These are phyloP conservation scores for Tricholoma sp. DNA, from an alignment of 768 basidiomycete genomes.

Conservation along the genomic window DNA sequence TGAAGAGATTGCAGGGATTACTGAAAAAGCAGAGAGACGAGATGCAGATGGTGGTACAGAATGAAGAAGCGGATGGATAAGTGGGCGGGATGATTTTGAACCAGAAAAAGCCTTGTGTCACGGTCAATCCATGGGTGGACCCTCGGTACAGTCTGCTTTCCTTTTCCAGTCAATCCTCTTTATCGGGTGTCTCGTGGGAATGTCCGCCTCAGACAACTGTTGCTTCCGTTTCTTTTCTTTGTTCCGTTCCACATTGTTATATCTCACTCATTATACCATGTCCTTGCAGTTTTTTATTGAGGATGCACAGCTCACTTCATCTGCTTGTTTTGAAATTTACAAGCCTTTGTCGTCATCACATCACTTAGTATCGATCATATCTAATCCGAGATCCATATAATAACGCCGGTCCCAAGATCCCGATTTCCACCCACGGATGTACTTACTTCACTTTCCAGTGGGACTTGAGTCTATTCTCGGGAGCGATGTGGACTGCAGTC, in stretches of 20 bases:
- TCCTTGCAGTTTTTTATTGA: too few relatives aligned
- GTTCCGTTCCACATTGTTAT: too few relatives aligned
- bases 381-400: conserved; percentile 26
- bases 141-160: conserved; percentile 24
- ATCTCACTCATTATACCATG: too few relatives aligned
- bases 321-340: too few relatives aligned
- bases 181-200: conserved; percentile 16
- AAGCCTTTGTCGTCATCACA: neutral
- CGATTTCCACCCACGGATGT: neutral
- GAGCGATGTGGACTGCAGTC: too few relatives aligned
- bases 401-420: conserved; percentile 8
- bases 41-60: conserved; percentile 3
- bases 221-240: too few relatives aligned
- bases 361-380: conserved; percentile 13
- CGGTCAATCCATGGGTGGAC: conserved; percentile 22
- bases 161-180: conserved; percentile 28
- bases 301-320: too few relatives aligned
- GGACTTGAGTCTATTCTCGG: too few relatives aligned
- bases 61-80: conserved; percentile 9
- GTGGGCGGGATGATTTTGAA: conserved; percentile 14
- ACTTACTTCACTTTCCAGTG: too few relatives aligned
- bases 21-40: conserved; percentile 3
- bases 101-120: conserved; percentile 17
- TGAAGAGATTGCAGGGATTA: conserved; percentile 4
- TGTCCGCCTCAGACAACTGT: neutral